Percentiles rank a stretch among this genome's conserved stretches.
phyloP scores from a whole-genome alignment of 179 eudicot species.

The Amaranthus tricolor region DNA sequence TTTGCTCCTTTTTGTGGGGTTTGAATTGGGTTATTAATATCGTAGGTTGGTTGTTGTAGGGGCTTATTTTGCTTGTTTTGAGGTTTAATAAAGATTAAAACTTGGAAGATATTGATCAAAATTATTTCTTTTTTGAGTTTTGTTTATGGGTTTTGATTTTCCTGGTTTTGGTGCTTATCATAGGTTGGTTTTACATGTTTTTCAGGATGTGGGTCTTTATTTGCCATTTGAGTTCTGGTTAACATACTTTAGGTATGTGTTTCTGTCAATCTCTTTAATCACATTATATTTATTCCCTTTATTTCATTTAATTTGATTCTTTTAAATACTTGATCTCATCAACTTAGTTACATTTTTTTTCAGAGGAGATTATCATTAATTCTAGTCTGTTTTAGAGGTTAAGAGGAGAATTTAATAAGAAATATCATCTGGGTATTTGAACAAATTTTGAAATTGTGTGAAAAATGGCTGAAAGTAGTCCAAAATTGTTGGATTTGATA shows the following conservation, averaged over 20 bases:
- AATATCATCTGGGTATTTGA: conserved; percentile 14
- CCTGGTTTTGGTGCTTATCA: conserved; percentile 1
- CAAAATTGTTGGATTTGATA: conserved; percentile 62
- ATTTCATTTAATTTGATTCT: background rate
- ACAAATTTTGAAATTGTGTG: background rate
- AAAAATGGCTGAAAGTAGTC: conserved; percentile 33
- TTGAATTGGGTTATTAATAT: conserved; percentile 13
- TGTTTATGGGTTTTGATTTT: conserved; percentile 4
- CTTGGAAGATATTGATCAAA: conserved; percentile 1
- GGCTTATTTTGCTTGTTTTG: too few species aligned
- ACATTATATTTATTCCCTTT: background rate
- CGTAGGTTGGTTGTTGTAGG: conserved; percentile 12
- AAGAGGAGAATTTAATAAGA: background rate
- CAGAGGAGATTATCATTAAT: conserved; percentile 14
- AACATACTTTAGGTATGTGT: conserved; percentile 22
- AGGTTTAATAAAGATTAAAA: background rate
- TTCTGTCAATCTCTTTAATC: background rate
- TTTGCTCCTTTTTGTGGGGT: conserved; percentile 27
- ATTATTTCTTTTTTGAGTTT: background rate
- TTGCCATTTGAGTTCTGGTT: conserved; percentile 30
- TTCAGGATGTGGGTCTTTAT: conserved; percentile 37
- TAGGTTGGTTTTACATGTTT: conserved; percentile 18
- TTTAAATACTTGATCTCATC: background rate
- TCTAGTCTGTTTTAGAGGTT: conserved; percentile 5
- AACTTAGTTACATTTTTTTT: background rate